phyloP scores from a whole-genome alignment of 2,329 filamentous ascomycete genomes.

The Dichotomopilus funicola region DNA sequence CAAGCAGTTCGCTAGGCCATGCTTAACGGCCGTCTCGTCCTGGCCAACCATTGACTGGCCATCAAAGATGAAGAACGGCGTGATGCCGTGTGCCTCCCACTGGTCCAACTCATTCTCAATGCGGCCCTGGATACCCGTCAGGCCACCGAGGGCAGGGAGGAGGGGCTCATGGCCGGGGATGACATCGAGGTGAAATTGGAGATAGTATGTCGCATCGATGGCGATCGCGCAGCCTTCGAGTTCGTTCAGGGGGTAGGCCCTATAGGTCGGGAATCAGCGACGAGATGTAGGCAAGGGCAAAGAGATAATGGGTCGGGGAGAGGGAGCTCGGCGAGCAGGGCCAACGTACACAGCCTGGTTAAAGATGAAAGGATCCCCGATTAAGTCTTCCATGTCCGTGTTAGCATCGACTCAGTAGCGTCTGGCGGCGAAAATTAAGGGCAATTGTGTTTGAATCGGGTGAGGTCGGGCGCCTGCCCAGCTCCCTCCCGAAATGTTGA shows the following conservation, averaged over 20 bases:
- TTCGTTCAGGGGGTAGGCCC: conserved; percentile 58
- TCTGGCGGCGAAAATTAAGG: background rate
- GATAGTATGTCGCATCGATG: conserved; percentile 85
- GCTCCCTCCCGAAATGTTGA: background rate
- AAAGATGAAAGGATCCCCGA: conserved; percentile 16
- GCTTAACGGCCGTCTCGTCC: conserved; percentile 61
- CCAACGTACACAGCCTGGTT: conserved; percentile 17
- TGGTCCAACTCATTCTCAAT: conserved; percentile 70
- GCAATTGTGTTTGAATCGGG: conserved; percentile 1
- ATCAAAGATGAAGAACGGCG: conserved; percentile 87
- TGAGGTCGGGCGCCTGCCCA: background rate
- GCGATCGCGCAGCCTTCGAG: conserved; percentile 71
- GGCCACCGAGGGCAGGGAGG: conserved; percentile 79
- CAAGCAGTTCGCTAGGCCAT: conserved; percentile 57
- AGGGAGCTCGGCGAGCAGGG: background rate
- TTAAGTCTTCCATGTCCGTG: conserved; percentile 17
- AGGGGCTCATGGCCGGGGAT: conserved; percentile 74
- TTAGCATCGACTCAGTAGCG: conserved; percentile 9
- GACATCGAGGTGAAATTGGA: conserved; percentile 69
- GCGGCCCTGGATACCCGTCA: conserved; percentile 70
- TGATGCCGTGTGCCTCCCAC: conserved; percentile 64
- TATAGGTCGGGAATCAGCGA: conserved; percentile 24
- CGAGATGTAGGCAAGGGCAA: background rate
- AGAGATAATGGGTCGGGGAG: background rate
- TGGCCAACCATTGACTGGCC: conserved; percentile 74